phyloP scores from a whole-genome alignment of 192 early-diverging fungal genomes.

The Podila minutissima region DNA sequence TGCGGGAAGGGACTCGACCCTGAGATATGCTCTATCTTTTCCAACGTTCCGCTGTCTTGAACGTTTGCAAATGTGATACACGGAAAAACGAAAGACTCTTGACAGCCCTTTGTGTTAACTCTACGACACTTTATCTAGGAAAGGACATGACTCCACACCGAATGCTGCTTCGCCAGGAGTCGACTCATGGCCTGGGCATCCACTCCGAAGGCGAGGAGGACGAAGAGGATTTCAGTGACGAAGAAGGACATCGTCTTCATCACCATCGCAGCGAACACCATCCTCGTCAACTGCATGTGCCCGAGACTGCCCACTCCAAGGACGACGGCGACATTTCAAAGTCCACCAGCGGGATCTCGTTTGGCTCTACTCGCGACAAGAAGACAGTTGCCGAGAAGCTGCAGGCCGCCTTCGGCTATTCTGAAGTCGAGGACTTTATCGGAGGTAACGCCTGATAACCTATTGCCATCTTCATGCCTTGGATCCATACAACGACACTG shows the following conservation, averaged over 20 bases:
- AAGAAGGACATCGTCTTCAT: constrained; percentile 1
- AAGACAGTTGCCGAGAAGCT: constrained; percentile 42
- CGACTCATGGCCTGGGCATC: constrained; percentile 38
- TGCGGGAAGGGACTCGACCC: too few species aligned
- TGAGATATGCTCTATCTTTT: too few species aligned
- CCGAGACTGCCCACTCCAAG: background rate
- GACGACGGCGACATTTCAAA: constrained; percentile 11
- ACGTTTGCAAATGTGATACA: too few species aligned
- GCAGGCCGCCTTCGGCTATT: constrained; percentile 34
- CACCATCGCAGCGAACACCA: constrained; percentile 1
- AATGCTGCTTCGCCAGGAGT: constrained; percentile 27
- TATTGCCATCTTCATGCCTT: background rate
- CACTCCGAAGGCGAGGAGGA: constrained; percentile 44
- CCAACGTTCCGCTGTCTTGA: too few species aligned
- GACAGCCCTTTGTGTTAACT: too few species aligned
- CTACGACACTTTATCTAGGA: background rate
- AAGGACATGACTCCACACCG: constrained; percentile 10
- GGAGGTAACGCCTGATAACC: constrained; percentile 12
- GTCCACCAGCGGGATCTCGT: constrained; percentile 11
- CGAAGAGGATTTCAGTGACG: constrained; percentile 33
- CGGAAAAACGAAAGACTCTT: too few species aligned
- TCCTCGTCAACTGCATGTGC: background rate
- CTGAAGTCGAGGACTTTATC: constrained; percentile 36
- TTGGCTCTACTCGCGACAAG: constrained; percentile 16
- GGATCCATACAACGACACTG: background rate